Conservation (phyloP, 2,329 filamentous ascomycete species). For the Arthrobotrys sphaeroides region DNA sequence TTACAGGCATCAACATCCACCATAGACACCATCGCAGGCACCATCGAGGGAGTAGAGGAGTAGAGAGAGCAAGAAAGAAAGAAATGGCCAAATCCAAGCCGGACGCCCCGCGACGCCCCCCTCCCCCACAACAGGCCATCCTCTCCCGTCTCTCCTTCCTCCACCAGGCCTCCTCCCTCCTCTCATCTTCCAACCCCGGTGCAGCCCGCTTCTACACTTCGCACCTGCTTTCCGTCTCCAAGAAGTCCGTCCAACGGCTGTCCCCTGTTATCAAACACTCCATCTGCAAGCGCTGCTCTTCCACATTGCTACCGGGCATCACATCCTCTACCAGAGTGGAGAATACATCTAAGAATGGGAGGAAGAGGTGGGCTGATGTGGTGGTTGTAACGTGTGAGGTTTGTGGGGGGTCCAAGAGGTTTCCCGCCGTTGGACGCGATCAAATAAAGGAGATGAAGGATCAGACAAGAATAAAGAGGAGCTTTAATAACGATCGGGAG, state of each 20-base stretch:
- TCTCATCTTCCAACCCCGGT: conserved; percentile 15
- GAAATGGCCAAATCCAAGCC: conserved; percentile 16
- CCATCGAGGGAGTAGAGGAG: background rate
- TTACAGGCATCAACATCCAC: background rate
- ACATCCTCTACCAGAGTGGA: conserved; percentile 34
- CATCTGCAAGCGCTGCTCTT: conserved; percentile 42
- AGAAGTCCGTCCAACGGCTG: conserved; percentile 42
- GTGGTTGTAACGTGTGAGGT: conserved; percentile 26
- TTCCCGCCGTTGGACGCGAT: conserved; percentile 12
- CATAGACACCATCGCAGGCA: background rate
- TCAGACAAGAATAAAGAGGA: background rate
- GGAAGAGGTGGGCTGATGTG: conserved; percentile 33
- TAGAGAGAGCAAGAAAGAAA: background rate
- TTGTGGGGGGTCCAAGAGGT: conserved; percentile 26
- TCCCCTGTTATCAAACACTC: conserved; percentile 31
- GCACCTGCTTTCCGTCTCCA: conserved; percentile 41
- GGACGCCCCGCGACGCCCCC: background rate
- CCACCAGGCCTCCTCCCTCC: conserved; percentile 32
- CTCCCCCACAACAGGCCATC: conserved; percentile 29
- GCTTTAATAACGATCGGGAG: background rate
- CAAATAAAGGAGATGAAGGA: conserved; percentile 1
- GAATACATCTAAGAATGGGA: conserved; percentile 37
- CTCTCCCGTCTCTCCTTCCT: conserved; percentile 48
- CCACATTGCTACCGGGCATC: conserved; percentile 24
- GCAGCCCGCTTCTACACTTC: conserved; percentile 46